A percentile compares a stretch with the other conserved stretches of the same genome.
phyloP scores from a whole-genome alignment of 2,329 filamentous ascomycete species.

The Pseudogymnoascus sp. region DNA sequence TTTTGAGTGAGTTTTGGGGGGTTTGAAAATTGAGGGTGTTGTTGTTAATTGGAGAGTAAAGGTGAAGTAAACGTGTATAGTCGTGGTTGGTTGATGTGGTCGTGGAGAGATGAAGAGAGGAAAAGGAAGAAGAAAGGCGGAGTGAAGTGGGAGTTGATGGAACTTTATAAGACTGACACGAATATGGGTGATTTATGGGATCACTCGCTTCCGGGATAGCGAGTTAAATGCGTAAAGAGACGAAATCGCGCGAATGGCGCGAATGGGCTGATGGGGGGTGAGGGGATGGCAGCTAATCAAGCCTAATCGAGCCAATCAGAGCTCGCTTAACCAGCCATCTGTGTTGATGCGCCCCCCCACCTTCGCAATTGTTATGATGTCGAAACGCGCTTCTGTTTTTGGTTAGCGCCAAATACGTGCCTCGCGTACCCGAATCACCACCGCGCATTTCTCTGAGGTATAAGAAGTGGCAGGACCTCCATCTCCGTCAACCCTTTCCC shows the following conservation, averaged over 20 bases:
- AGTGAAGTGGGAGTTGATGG: conserved; percentile 14
- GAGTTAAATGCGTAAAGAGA: not conserved
- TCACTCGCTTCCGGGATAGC: conserved; percentile 12
- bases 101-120: conserved; percentile 13
- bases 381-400: conserved; percentile 12
- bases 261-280: conserved; percentile 17
- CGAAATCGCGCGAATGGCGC: conserved; percentile 19
- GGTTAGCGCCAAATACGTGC: not conserved
- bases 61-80: conserved; percentile 19
- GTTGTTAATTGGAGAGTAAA: conserved; percentile 17
- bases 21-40: conserved; percentile 25
- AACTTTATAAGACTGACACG: conserved; percentile 13
- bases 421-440: conserved; percentile 12
- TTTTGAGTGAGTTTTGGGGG: conserved; percentile 56
- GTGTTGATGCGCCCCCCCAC: not conserved
- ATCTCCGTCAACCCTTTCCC: conserved; percentile 12
- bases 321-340: not conserved
- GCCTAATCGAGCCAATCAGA: conserved; percentile 9
- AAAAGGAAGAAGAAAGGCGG: conserved; percentile 25
- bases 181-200: conserved; percentile 11
- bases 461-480: conserved; percentile 12
- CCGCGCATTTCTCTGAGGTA: conserved; percentile 12
- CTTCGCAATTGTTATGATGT: conserved; percentile 8
- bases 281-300: conserved; percentile 16
- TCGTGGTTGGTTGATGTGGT: conserved; percentile 14